Conservation (phyloP, 768 basidiomycete genomes). For the Suillus hirtellus region DNA sequence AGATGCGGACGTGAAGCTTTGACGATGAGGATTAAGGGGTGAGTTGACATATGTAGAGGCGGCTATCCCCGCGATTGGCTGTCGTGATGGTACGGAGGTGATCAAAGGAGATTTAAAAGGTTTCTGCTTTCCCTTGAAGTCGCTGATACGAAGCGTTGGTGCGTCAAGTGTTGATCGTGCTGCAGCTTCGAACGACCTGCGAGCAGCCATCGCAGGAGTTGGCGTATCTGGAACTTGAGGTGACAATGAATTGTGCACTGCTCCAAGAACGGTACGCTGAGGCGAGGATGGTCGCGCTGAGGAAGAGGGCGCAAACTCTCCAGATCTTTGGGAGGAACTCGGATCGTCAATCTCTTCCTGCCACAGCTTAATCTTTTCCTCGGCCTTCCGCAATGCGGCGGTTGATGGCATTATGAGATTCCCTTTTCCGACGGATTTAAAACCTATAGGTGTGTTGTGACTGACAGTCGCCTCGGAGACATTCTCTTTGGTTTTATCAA, state of each 20-base stretch:
- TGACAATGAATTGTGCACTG: slow-evolving; percentile 38
- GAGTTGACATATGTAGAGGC: slow-evolving; percentile 33
- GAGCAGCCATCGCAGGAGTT: slow-evolving; percentile 30
- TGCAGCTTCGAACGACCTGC: slow-evolving; percentile 28
- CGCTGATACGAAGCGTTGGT: slow-evolving; percentile 9
- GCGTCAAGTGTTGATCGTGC: slow-evolving; percentile 17
- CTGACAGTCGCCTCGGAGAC: slow-evolving; percentile 6
- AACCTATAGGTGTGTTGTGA: slow-evolving; percentile 28
- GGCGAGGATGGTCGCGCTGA: slow-evolving; percentile 16
- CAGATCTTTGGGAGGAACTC: slow-evolving; percentile 5
- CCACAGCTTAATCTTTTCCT: slow-evolving; percentile 53
- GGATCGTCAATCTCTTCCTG: slow-evolving; percentile 36
- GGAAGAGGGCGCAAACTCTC: slow-evolving; percentile 10
- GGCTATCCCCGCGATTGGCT: slow-evolving; percentile 24
- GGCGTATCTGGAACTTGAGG: slow-evolving; percentile 38
- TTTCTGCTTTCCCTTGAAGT: slow-evolving; percentile 26
- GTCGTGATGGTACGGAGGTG: slow-evolving; percentile 14
- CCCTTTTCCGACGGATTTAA: slow-evolving; percentile 32
- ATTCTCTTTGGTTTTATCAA: slow-evolving; percentile 6
- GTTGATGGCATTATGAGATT: slow-evolving; percentile 52
- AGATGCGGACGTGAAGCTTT: slow-evolving; percentile 7
- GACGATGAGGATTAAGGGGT: slow-evolving; percentile 17
- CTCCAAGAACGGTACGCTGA: slow-evolving; percentile 35
- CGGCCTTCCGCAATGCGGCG: slow-evolving; percentile 53
- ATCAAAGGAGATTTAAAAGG: slow-evolving; percentile 51